Evolutionary conservation across 768 basidiomycete genomes (phyloP).

Genomic region (Dentipellis fragilis): DNA sequence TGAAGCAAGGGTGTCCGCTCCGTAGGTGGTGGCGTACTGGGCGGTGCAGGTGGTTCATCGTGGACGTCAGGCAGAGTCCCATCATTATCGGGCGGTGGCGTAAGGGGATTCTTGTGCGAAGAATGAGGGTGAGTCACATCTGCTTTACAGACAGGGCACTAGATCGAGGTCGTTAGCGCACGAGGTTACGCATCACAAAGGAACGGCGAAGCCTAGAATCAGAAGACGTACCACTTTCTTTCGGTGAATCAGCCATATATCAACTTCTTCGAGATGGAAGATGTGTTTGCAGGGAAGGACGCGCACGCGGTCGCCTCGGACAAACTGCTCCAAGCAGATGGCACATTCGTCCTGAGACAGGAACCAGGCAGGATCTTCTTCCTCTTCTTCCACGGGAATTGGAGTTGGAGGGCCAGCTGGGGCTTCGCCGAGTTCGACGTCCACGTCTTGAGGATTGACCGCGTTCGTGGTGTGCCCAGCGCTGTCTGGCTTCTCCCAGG

Average conservation of each 20-base stretch:
- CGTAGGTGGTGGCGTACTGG: background rate
- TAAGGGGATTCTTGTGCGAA: slow-evolving; percentile 7
- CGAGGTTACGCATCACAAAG: background rate
- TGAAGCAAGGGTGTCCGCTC: slow-evolving; percentile 3
- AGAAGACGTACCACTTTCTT: slow-evolving; percentile 73
- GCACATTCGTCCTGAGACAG: slow-evolving; percentile 81
- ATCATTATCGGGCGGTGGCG: background rate
- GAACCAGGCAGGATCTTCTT: slow-evolving; percentile 56
- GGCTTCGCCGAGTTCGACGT: slow-evolving; percentile 11
- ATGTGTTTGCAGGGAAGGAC: slow-evolving; percentile 92
- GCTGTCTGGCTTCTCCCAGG: slow-evolving; percentile 54
- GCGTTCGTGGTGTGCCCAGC: background rate
- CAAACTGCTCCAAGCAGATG: slow-evolving; percentile 85
- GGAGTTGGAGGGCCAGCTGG: background rate
- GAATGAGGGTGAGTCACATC: slow-evolving; percentile 63
- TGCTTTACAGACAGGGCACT: slow-evolving; percentile 91
- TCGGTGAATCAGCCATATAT: slow-evolving; percentile 85
- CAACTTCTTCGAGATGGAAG: slow-evolving; percentile 87
- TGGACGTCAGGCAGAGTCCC: background rate
- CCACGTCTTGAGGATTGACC: background rate
- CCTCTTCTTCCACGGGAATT: slow-evolving; percentile 15
- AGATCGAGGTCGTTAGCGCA: background rate
- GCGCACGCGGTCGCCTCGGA: slow-evolving; percentile 79
- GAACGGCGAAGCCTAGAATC: slow-evolving; percentile 3
- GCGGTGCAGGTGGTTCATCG: background rate